These are phyloP conservation scores for Spergularia azorica DNA, from an alignment of 179 eudicot species.

Conservation along the genomic window DNA sequence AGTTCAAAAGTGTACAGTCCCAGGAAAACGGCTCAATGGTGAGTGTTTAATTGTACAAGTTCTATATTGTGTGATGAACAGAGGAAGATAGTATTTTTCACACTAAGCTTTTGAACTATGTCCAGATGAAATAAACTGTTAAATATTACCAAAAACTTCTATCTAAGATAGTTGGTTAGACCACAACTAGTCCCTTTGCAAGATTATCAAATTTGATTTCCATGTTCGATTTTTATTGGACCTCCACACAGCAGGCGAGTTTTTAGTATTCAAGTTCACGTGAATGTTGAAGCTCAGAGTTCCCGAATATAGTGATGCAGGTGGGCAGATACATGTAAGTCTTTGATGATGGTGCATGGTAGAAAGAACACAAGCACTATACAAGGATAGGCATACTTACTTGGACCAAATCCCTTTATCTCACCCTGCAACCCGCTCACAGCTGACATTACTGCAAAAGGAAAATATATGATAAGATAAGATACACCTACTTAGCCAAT, in stretches of 20 bases:
- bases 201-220: not conserved
- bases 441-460: conserved; percentile 94
- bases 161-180: too few relatives aligned
- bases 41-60: too few relatives aligned
- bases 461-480: conserved; percentile 6
- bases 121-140: too few relatives aligned
- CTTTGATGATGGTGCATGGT: not conserved
- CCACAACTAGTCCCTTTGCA: too few relatives aligned
- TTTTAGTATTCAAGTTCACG: not conserved
- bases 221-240: not conserved
- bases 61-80: not conserved
- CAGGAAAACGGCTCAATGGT: too few relatives aligned
- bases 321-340: not conserved
- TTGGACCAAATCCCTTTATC: conserved; percentile 71
- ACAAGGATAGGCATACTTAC: conserved; percentile 44
- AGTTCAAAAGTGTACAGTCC: too few relatives aligned
- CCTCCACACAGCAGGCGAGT: not conserved
- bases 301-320: not conserved
- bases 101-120: too few relatives aligned
- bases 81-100: too few relatives aligned
- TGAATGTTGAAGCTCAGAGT: not conserved
- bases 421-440: conserved; percentile 92
- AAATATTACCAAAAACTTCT: too few relatives aligned
- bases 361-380: not conserved
- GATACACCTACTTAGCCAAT: not conserved